Evolutionary conservation across 2,329 filamentous ascomycete genomes (phyloP), one percentile per base, ranked within the genome.

Genomic region (Colletotrichum melonis): DNA sequence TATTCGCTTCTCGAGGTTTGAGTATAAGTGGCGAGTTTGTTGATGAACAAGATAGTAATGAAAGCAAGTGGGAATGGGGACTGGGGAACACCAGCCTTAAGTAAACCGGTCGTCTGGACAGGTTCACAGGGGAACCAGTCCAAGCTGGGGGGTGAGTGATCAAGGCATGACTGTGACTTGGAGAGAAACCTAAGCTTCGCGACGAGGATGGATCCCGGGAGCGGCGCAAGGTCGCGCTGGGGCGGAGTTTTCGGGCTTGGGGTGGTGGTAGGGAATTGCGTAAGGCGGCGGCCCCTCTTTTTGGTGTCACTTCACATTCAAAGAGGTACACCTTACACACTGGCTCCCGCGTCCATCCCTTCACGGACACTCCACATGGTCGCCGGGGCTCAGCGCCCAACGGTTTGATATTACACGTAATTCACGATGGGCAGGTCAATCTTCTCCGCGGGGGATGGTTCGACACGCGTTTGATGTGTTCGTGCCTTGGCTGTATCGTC

Each of bases 121-220:
- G 59, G 42, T 30, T 59, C 16, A 26, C 26, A 54, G 16, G 22
- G 32, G 16, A 32, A 16, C 32, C 22, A 62, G 56, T 42, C 57
- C 38, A 59, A 67, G 55, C 62, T n/a, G 54, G 55, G 16, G 22
- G 55, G 22, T 24, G 65, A 63, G 55, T 32, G 60, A 38, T 49
- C 62, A 38, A 56, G 26, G 59, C 49, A 64, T 63, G 59, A 49
- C 38, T 54, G 52, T 19, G 42, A 30, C 49, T n/a, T 24, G 12
- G 42, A 46, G 38, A 63, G 28, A 63, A 35, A 12, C 19, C 24
- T 30, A 67, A 70, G 68, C 57, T 19, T 69, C 69, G 42, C 11
- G 35, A 55, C 42, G 22, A 57, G 24, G 32, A 64, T 55, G 38
- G 66, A 72, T 69, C 70, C 70, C 54, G 30, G 67, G 60, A 58